A percentile compares a stretch with the other conserved stretches of the same genome.
Conservation (phyloP, 257 asterid genomes). For the Apocynum venetum region DNA sequence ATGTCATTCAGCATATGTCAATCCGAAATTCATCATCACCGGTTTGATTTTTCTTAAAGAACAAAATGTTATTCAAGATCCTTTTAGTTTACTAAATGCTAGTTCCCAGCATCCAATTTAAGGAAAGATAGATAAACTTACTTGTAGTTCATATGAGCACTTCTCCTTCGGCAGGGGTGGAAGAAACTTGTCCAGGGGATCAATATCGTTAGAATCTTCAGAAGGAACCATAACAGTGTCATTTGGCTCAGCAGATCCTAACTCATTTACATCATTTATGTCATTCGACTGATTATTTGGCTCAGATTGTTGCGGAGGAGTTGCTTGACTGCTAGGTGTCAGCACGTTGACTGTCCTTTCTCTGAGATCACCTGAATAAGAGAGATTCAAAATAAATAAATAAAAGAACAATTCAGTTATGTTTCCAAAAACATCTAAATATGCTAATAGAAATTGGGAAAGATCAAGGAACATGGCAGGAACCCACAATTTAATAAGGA, state of each 20-base stretch:
- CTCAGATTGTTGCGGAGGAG: constrained; percentile 47
- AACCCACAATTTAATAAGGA: background rate
- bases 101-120: background rate
- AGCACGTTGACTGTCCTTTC: constrained; percentile 34
- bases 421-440: background rate
- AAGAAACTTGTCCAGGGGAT: constrained; percentile 61
- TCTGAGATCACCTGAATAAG: constrained; percentile 50
- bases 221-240: constrained; percentile 44
- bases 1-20: background rate
- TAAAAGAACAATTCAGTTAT: background rate
- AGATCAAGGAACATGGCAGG: background rate
- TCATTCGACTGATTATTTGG: constrained; percentile 38
- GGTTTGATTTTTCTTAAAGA: background rate
- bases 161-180: constrained; percentile 66
- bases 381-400: background rate
- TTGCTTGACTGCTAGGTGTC: constrained; percentile 50
- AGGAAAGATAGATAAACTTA: constrained; percentile 31
- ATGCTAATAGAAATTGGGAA: background rate
- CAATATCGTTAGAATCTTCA: constrained; percentile 53
- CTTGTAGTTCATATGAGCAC: constrained; percentile 91
- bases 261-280: constrained; percentile 32
- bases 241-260: constrained; percentile 42
- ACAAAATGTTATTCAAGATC: background rate
- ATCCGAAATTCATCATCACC: background rate
- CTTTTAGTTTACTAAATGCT: background rate